phyloP scores from a whole-genome alignment of 176 grass and related monocot genomes.

The Bromus sterilis region DNA sequence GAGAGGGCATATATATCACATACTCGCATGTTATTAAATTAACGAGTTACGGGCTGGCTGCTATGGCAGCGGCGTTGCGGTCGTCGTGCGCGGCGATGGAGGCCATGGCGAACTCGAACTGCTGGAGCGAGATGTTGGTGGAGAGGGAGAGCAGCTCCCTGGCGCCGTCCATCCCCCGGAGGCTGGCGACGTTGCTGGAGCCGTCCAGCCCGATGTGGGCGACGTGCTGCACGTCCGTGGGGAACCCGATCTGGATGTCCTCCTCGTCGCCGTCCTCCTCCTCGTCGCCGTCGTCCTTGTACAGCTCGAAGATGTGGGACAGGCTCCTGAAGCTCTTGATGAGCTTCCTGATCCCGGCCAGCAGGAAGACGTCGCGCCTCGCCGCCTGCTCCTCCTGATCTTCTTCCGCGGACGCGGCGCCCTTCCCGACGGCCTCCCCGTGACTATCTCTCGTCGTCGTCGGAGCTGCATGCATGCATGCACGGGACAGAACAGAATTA shows the following conservation, averaged over 20 bases:
- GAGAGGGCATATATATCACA: no score
- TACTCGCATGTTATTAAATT: no score
- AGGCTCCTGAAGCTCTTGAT: conserved; percentile 78
- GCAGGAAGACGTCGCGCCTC: conserved; percentile 31
- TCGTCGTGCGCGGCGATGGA: conserved; percentile 1
- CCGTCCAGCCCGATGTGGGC: conserved; percentile 70
- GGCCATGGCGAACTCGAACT: conserved; percentile 52
- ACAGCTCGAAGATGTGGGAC: conserved; percentile 48
- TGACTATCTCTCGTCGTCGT: not conserved
- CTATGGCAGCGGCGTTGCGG: not conserved
- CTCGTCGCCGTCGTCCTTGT: conserved; percentile 5
- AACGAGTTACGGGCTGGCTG: not conserved
- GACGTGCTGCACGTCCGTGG: conserved; percentile 65
- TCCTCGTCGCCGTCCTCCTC: not conserved
- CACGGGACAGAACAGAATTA: not conserved
- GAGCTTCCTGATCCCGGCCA: conserved; percentile 52
- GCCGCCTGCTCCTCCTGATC: not conserved
- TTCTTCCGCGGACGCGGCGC: not conserved
- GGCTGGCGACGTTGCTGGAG: conserved; percentile 14
- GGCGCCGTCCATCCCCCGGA: conserved; percentile 24
- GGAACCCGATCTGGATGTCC: conserved; percentile 58
- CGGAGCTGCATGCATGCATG: not conserved
- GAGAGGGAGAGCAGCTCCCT: conserved; percentile 50
- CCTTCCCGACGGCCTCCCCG: not conserved
- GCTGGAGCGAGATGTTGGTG: conserved; percentile 40